These are phyloP conservation scores for Fagopyrum homotropicum DNA, from an alignment of 148 eudicot species.

Conservation along the genomic window DNA sequence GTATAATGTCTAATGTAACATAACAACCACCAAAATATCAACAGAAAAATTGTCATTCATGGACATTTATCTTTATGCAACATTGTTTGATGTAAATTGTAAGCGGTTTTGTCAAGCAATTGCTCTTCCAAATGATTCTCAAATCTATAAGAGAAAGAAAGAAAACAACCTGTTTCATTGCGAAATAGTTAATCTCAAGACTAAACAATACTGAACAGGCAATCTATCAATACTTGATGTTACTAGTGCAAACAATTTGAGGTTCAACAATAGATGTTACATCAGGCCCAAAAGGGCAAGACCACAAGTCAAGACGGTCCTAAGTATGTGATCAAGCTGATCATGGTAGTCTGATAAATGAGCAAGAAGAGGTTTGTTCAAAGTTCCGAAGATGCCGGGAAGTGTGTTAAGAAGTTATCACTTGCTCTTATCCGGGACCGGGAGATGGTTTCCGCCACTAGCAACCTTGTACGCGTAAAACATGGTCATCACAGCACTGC, in stretches of 20 bases:
- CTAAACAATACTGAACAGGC: background rate
- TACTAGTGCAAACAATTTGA: background rate
- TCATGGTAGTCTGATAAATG: background rate
- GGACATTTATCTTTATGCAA: background rate
- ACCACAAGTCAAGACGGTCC: background rate
- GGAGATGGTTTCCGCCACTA: slow-evolving; percentile 74
- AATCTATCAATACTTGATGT: background rate
- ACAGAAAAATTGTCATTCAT: background rate
- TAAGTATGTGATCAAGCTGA: slow-evolving; percentile 8
- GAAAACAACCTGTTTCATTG: background rate
- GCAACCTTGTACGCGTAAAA: slow-evolving; percentile 87
- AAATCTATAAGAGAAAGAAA: background rate
- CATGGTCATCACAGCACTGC: slow-evolving; percentile 82
- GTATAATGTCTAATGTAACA: too few relatives aligned
- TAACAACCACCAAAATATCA: too few relatives aligned
- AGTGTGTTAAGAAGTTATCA: slow-evolving; percentile 21
- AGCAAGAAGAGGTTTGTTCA: background rate
- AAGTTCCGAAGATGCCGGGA: background rate
- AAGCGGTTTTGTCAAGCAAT: background rate
- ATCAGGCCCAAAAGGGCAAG: background rate
- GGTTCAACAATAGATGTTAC: slow-evolving; percentile 5
- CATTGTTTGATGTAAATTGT: background rate
- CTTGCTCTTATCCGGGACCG: slow-evolving; percentile 58
- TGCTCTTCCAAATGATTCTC: slow-evolving; percentile 2
- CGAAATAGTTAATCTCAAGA: background rate